Base-by-base conservation (phyloP, 805 yeast genomes). In the Candida tallmaniae region DNA sequence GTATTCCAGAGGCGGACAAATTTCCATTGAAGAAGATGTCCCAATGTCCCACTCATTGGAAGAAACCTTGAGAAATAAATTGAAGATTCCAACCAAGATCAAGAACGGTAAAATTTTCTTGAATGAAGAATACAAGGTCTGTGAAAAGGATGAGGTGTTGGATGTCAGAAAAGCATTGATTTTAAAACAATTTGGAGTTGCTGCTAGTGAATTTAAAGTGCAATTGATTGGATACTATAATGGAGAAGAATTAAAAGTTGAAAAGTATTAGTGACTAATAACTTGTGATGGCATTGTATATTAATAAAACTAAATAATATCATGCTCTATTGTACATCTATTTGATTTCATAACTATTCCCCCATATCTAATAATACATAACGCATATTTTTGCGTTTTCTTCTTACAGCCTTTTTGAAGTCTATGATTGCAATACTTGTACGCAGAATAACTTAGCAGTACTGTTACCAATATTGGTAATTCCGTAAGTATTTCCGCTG, bases 21-120 rank as follows among this genome's bases (percentile, higher is more conserved):
- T 89, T 33, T 73, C 96, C 20, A 63, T 58, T 16, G 97, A 88
- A 54, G 97, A 93, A 45, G 99, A 93, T 60, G 88, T 93, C 14
- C 96, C 97, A 48, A 80, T 93, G 84, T 82, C 94, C 9, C 98
- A 93, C 58, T 87, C 97, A 5, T 73, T 94, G 65, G 98, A 93
- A 62, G 86, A 88, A 51, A 86, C 95, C 26, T 62, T 93, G 53
- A 83, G 98, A 70, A 84, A 79, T 60, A 83, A 83, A 56, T 79
- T 79, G 47, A 89, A 90, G 56, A 76, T 93, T 48, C 97, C 98
- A 48, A 89, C 97, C 4, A 81, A 78, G 54, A 83, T 93, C 46
- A 83, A 83, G 54, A 73, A 80, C 34, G 99, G 99, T 58, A 90
- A 90, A 58, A 82, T 93, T 46, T 70, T 74, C 39, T 66, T 93